These are phyloP conservation scores for Rhodamnia argentea DNA, from an alignment of 345 rosid genomes.

Conservation along the genomic window DNA sequence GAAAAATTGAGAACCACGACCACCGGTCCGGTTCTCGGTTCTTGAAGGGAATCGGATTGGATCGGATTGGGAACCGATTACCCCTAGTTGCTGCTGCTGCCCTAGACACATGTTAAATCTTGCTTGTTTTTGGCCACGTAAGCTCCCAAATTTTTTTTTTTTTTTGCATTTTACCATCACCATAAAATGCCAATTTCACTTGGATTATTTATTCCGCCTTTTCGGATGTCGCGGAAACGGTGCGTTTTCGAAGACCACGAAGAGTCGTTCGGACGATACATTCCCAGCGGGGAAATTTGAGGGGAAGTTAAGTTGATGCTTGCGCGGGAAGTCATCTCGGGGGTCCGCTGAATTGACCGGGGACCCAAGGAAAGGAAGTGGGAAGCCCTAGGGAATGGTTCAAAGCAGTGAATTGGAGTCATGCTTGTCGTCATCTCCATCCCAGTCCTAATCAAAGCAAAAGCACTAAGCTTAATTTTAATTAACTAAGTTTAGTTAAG, in stretches of 20 bases:
- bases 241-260: neutral
- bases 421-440: neutral
- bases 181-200: no score
- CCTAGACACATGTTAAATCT: neutral
- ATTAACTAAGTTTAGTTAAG: neutral
- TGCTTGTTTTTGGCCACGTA: neutral
- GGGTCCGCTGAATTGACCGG: neutral
- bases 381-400: neutral
- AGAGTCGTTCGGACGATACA: neutral
- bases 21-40: no score
- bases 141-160: neutral
- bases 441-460: neutral
- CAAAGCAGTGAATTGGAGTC: neutral
- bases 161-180: no score
- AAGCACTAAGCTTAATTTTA: no score
- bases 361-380: neutral
- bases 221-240: no score
- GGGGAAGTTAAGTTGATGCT: neutral
- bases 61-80: no score
- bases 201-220: no score
- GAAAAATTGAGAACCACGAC: no score
- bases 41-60: no score
- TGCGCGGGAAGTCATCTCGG: neutral
- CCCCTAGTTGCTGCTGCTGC: neutral
- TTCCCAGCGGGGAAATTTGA: neutral